phyloP scores from a whole-genome alignment of 805 yeast species.

The Candida verbasci region DNA sequence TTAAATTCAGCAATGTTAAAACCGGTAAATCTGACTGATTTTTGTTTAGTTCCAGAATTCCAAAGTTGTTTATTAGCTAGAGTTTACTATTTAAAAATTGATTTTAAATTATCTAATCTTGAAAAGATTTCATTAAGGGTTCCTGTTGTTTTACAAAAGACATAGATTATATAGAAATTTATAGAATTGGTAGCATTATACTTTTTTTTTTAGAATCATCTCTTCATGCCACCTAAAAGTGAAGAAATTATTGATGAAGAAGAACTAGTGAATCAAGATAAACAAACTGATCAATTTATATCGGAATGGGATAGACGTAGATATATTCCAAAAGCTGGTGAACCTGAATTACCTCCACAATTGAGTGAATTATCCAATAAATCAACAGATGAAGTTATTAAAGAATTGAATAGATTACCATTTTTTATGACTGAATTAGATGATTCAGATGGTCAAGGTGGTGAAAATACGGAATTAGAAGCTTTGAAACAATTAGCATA shows the following conservation, averaged over 20 bases:
- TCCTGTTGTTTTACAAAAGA: conserved; percentile 23
- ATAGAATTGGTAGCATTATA: conserved; percentile 2
- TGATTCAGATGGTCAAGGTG: conserved; percentile 71
- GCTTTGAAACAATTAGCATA: conserved; percentile 89
- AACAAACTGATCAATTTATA: conserved; percentile 15
- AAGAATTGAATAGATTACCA: conserved; percentile 79
- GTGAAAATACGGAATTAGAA: conserved; percentile 70
- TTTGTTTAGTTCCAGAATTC: conserved; percentile 35
- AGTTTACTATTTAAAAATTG: conserved; percentile 26
- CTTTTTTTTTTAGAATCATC: conserved; percentile 1
- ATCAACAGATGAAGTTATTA: conserved; percentile 69
- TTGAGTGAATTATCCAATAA: conserved; percentile 59
- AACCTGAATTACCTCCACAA: conserved; percentile 81
- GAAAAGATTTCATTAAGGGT: conserved; percentile 21
- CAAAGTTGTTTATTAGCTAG: conserved; percentile 33
- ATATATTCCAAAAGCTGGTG: conserved; percentile 47
- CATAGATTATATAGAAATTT: too few species aligned
- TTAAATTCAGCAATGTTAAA: conserved; percentile 18
- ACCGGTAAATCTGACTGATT: conserved; percentile 17
- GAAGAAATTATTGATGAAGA: conserved; percentile 1
- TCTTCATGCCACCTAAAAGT: not conserved
- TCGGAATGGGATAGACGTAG: conserved; percentile 41
- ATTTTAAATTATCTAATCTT: conserved; percentile 19
- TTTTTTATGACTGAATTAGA: conserved; percentile 90
- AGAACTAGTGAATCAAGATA: not conserved